A percentile compares a stretch with the other conserved stretches of the same genome.
These are phyloP conservation scores for Vitis rupestris DNA, from an alignment of 164 flowering plant genomes.

Conservation along the genomic window DNA sequence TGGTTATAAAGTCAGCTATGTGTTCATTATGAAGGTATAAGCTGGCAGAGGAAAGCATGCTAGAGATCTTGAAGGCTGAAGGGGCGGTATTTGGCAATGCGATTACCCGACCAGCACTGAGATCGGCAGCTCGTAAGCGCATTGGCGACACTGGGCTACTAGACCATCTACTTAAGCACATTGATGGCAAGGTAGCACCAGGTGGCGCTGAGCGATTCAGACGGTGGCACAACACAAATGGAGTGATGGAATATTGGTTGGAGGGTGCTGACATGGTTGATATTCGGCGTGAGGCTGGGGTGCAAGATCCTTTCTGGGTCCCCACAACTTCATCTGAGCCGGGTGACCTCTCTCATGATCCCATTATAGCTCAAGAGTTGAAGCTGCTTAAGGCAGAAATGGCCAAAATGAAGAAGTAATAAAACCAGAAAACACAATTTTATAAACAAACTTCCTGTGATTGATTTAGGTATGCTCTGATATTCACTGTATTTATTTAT, in stretches of 20 bases:
- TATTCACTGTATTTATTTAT: neutral
- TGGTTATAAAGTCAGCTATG: neutral
- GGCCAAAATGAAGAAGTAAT: constrained; percentile 34
- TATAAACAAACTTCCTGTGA: too few species aligned
- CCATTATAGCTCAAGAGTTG: constrained; percentile 21
- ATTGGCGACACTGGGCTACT: constrained; percentile 54
- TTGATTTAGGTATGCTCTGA: neutral
- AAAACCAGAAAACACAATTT: neutral
- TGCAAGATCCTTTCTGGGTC: constrained; percentile 34
- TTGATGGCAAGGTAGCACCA: constrained; percentile 47
- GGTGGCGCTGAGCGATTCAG: constrained; percentile 47
- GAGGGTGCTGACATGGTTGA: constrained; percentile 43
- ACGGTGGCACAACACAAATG: constrained; percentile 38
- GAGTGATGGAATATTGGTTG: constrained; percentile 53
- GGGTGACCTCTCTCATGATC: constrained; percentile 18
- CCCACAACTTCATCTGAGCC: constrained; percentile 30
- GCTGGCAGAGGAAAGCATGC: constrained; percentile 32
- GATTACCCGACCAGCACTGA: constrained; percentile 34
- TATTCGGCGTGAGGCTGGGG: constrained; percentile 32
- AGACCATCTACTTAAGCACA: constrained; percentile 52
- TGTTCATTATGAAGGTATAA: constrained; percentile 27
- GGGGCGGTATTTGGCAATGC: constrained; percentile 37
- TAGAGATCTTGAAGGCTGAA: constrained; percentile 36
- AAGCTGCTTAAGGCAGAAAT: constrained; percentile 36
- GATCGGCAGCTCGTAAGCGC: constrained; percentile 33